Evolutionary conservation across 768 basidiomycete species (phyloP).

Genomic region (Psilocybe sp.): DNA sequence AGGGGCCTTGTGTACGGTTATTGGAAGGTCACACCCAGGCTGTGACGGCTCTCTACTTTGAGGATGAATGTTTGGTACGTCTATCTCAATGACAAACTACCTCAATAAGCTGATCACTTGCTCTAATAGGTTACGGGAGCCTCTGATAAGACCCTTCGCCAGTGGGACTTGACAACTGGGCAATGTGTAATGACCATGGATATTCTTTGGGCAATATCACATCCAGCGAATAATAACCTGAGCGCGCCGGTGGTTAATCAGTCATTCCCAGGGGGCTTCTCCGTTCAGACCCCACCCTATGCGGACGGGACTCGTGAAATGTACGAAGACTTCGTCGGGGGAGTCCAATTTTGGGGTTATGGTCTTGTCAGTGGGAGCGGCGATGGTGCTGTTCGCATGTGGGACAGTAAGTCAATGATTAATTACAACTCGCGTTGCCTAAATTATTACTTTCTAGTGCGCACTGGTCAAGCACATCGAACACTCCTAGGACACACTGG

Average conservation of each 20-base stretch:
- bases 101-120: slow-evolving; percentile 13
- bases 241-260: slow-evolving; percentile 38
- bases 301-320: slow-evolving; percentile 91
- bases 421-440: neutral
- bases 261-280: slow-evolving; percentile 60
- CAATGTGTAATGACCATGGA: slow-evolving; percentile 99
- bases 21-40: slow-evolving; percentile 92
- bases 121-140: slow-evolving; percentile 85
- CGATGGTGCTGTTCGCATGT: slow-evolving; percentile 97
- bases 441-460: slow-evolving; percentile 55
- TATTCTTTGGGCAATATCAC: slow-evolving; percentile 98
- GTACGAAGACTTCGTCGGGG: slow-evolving; percentile 97
- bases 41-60: slow-evolving; percentile 92
- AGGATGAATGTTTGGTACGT: slow-evolving; percentile 87
- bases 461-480: slow-evolving; percentile 94
- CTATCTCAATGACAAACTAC: neutral
- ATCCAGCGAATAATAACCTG: slow-evolving; percentile 55
- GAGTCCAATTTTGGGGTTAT: slow-evolving; percentile 98
- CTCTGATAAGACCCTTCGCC: slow-evolving; percentile 95
- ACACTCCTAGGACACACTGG: slow-evolving; percentile 91
- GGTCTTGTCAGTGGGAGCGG: slow-evolving; percentile 96
- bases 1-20: slow-evolving; percentile 65
- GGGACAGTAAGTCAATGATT: slow-evolving; percentile 81
- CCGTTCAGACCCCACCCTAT: slow-evolving; percentile 82
- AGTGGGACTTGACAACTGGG: slow-evolving; percentile 96